Percentiles rank a stretch among this genome's conserved stretches.
phyloP scores from a whole-genome alignment of 2,329 filamentous ascomycete genomes.

The Metarhizium brunneum region DNA sequence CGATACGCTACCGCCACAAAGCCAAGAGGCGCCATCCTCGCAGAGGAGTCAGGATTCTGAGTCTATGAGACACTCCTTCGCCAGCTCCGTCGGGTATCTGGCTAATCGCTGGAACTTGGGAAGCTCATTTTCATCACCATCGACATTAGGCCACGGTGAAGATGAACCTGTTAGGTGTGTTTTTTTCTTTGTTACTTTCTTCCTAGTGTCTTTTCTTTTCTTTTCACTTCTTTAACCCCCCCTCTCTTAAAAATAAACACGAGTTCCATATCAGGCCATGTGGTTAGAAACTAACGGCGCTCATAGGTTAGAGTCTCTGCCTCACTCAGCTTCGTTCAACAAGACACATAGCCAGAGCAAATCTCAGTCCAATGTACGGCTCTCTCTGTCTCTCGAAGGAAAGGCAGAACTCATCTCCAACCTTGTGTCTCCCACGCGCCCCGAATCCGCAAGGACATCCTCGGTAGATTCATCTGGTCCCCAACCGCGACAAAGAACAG shows the following conservation, averaged over 20 bases:
- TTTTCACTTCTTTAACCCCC: no score
- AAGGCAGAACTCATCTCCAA: slow-evolving; percentile 78
- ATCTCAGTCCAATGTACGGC: slow-evolving; percentile 50
- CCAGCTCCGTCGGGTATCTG: slow-evolving; percentile 39
- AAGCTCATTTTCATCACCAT: slow-evolving; percentile 41
- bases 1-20: slow-evolving; percentile 9
- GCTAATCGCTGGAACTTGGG: slow-evolving; percentile 48
- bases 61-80: slow-evolving; percentile 29
- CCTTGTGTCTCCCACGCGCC: slow-evolving; percentile 53
- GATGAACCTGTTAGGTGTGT: slow-evolving; percentile 6
- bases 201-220: no score
- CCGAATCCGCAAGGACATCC: slow-evolving; percentile 38
- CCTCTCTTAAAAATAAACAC: no score
- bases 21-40: slow-evolving; percentile 16
- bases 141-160: slow-evolving; percentile 25
- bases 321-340: slow-evolving; percentile 31
- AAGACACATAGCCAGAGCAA: slow-evolving; percentile 26
- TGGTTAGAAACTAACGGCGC: neutral
- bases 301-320: slow-evolving; percentile 33
- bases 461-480: slow-evolving; percentile 37
- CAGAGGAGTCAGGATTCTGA: slow-evolving; percentile 19
- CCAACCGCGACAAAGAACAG: slow-evolving; percentile 35
- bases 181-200: no score
- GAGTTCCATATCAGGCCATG: no score
- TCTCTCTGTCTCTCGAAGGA: slow-evolving; percentile 80